phyloP scores from a whole-genome alignment of 495 filamentous ascomycete species.

The Gamarada debralockiae region DNA sequence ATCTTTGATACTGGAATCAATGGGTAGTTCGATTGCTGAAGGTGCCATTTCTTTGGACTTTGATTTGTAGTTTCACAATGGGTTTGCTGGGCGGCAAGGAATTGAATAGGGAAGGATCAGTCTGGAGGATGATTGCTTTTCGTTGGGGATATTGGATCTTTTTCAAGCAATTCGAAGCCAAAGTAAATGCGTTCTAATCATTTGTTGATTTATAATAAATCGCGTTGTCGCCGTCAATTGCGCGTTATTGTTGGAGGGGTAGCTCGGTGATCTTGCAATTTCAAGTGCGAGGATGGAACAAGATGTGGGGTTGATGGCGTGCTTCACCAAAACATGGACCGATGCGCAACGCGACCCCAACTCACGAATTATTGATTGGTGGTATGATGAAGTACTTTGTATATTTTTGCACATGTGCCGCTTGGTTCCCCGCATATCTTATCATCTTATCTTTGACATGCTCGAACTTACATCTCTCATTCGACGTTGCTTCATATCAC shows the following conservation, averaged over 20 bases:
- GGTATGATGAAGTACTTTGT: not conserved
- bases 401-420: not conserved
- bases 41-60: constrained; percentile 26
- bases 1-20: constrained; percentile 56
- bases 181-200: too few species aligned
- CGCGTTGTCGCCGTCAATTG: not conserved
- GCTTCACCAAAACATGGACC: not conserved
- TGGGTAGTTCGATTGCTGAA: constrained; percentile 36
- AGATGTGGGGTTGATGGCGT: constrained; percentile 15
- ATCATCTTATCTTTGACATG: too few species aligned
- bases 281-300: not conserved
- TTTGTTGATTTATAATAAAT: not conserved
- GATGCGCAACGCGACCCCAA: not conserved
- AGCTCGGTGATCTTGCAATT: not conserved
- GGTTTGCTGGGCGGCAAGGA: not conserved
- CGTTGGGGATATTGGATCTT: not conserved
- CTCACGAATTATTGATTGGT: not conserved
- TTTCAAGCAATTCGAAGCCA: not conserved
- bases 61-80: not conserved
- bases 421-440: too few species aligned
- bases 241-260: not conserved
- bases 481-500: not conserved
- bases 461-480: too few species aligned
- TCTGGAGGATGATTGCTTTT: not conserved
- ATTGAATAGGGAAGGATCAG: not conserved